Conservation (phyloP, 164 flowering plant genomes). For the Vitis rupestris region DNA sequence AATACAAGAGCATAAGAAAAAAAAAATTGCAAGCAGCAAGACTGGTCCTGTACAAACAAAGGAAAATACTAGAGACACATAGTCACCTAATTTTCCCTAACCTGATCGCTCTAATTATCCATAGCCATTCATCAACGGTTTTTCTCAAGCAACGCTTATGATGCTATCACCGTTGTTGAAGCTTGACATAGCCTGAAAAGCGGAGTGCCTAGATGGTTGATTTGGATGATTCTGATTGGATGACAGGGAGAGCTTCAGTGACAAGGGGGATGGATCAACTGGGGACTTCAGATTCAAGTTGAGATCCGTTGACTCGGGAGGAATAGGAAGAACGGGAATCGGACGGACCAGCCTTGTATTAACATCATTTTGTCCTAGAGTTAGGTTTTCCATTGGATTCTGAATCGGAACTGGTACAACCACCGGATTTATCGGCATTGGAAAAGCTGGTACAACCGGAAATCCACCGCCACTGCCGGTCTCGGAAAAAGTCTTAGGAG, state of each 20-base stretch:
- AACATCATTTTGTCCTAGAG: constrained; percentile 11
- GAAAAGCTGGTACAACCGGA: constrained; percentile 16
- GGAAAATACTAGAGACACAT: constrained; percentile 9
- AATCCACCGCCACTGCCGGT: constrained; percentile 16
- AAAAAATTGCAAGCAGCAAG: constrained; percentile 3
- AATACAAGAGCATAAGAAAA: constrained; percentile 7
- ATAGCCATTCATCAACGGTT: background rate
- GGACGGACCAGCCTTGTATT: constrained; percentile 22
- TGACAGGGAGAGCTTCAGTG: constrained; percentile 35
- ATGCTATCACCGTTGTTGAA: constrained; percentile 42
- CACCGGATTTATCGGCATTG: constrained; percentile 15
- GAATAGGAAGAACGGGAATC: constrained; percentile 16
- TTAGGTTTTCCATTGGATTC: constrained; percentile 26
- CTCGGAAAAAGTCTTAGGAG: constrained; percentile 16
- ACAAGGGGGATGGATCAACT: constrained; percentile 27
- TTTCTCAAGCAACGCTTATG: constrained; percentile 37
- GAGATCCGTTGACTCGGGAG: constrained; percentile 18
- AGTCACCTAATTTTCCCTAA: constrained; percentile 13
- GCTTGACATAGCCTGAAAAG: constrained; percentile 27
- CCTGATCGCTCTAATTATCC: constrained; percentile 7
- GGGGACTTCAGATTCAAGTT: constrained; percentile 22
- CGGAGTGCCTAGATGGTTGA: constrained; percentile 28
- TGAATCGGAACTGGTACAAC: constrained; percentile 21
- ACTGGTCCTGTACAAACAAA: constrained; percentile 10
- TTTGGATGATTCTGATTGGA: constrained; percentile 18